Conservation (phyloP, 192 early-diverging fungal genomes). For the Martensiomyces pterosporus region DNA sequence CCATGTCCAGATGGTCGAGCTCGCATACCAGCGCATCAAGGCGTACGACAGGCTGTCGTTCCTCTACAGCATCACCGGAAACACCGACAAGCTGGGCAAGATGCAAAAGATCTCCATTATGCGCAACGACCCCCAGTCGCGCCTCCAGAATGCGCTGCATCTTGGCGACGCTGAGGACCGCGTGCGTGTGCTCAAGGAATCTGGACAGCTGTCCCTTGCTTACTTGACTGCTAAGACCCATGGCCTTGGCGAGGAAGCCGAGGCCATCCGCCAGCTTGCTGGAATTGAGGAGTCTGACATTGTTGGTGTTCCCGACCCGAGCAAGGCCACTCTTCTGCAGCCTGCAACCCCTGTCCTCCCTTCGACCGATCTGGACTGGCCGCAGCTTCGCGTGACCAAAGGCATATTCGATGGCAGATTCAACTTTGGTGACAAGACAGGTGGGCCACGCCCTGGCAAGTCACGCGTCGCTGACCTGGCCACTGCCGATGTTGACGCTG, state of each 20-base stretch:
- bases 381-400: constrained; percentile 76
- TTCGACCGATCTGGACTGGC: constrained; percentile 87
- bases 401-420: constrained; percentile 82
- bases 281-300: constrained; percentile 64
- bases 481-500: constrained; percentile 50
- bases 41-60: constrained; percentile 93
- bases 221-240: constrained; percentile 90
- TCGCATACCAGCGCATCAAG: constrained; percentile 86
- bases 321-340: constrained; percentile 55
- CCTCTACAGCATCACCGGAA: constrained; percentile 91
- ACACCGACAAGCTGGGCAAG: constrained; percentile 84
- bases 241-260: constrained; percentile 82
- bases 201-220: constrained; percentile 86
- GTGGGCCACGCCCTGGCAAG: constrained; percentile 40
- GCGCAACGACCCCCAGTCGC: constrained; percentile 79
- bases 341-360: constrained; percentile 69
- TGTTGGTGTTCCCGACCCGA: constrained; percentile 25
- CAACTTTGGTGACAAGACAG: constrained; percentile 50
- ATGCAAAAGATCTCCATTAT: constrained; percentile 94
- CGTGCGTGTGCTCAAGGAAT: constrained; percentile 73
- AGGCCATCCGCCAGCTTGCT: constrained; percentile 69
- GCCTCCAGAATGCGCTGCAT: constrained; percentile 89
- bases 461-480: constrained; percentile 58
- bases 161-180: constrained; percentile 93
- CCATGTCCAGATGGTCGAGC: constrained; percentile 78